Evolutionary conservation across 305 asterid genomes (phyloP).

Genomic region (Solanum hybrid): DNA sequence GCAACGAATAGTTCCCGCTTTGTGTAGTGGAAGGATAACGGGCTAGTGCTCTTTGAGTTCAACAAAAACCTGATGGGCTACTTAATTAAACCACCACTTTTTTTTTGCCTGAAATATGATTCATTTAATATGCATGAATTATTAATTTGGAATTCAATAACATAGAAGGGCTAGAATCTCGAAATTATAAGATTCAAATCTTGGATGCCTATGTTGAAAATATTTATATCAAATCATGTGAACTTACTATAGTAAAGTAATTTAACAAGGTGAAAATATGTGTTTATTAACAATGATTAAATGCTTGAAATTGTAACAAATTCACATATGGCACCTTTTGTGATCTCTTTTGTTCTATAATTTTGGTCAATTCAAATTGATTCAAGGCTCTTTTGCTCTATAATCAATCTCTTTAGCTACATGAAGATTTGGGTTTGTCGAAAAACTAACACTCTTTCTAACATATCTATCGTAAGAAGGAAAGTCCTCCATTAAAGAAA

Average conservation of each 20-base stretch:
- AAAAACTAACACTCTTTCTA: not conserved
- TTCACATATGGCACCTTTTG: not conserved
- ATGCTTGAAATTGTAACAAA: too few relatives aligned
- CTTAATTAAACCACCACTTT: not conserved
- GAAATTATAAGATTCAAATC: not conserved
- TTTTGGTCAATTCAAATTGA: not conserved
- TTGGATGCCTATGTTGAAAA: not conserved
- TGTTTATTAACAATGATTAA: not conserved
- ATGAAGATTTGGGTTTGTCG: not conserved
- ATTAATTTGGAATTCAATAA: not conserved
- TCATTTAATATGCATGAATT: not conserved
- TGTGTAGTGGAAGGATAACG: not conserved
- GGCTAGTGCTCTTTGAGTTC: not conserved
- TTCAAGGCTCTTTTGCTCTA: not conserved
- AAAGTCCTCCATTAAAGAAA: too few relatives aligned
- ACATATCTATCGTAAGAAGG: not conserved
- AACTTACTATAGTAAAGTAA: not conserved
- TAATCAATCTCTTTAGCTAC: not conserved
- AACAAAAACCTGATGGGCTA: not conserved
- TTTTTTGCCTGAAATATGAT: not conserved
- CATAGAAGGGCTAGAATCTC: not conserved
- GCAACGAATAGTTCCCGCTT: not conserved
- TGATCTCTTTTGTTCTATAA: not conserved
- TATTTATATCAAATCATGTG: not conserved
- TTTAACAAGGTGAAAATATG: not conserved